Evolutionary conservation across 371 early-diverging fungal genomes (phyloP).

Genomic region (Lichtheimia ornata): DNA sequence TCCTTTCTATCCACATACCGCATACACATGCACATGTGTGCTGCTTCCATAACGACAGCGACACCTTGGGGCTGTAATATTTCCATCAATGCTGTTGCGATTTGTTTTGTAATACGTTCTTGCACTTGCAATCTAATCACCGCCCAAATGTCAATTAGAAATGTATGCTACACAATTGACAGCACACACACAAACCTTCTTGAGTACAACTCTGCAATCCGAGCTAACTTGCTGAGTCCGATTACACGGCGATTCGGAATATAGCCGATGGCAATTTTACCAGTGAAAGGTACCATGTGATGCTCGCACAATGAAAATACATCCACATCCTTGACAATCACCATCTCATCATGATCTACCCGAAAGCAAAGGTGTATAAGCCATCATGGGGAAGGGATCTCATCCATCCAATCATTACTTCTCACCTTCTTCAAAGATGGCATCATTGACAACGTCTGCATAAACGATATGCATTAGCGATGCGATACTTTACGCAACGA

Average conservation of each 20-base stretch:
- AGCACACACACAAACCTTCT: constrained; percentile 47
- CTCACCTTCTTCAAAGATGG: constrained; percentile 93
- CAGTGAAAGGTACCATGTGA: constrained; percentile 97
- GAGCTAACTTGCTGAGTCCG: constrained; percentile 95
- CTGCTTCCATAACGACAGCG: constrained; percentile 97
- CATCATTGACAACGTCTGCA: constrained; percentile 84
- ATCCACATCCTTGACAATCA: constrained; percentile 95
- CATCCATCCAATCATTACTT: neutral
- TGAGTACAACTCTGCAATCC: constrained; percentile 97
- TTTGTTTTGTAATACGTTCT: constrained; percentile 97
- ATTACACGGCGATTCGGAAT: constrained; percentile 94
- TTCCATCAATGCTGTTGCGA: constrained; percentile 91
- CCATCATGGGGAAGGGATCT: neutral
- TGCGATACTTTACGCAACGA: neutral
- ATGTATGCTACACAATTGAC: neutral
- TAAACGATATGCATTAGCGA: neutral
- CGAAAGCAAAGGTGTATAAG: too few species aligned
- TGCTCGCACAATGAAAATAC: constrained; percentile 97
- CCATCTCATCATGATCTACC: constrained; percentile 97
- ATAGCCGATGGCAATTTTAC: constrained; percentile 96
- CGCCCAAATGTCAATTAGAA: neutral
- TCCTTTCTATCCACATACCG: constrained; percentile 21
- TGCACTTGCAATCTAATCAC: constrained; percentile 90
- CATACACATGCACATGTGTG: constrained; percentile 59
- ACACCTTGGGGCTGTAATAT: constrained; percentile 95